Evolutionary conservation across 495 filamentous ascomycete genomes (phyloP), one percentile per base, ranked within the genome.

Genomic region (Apiosordaria backusii): DNA sequence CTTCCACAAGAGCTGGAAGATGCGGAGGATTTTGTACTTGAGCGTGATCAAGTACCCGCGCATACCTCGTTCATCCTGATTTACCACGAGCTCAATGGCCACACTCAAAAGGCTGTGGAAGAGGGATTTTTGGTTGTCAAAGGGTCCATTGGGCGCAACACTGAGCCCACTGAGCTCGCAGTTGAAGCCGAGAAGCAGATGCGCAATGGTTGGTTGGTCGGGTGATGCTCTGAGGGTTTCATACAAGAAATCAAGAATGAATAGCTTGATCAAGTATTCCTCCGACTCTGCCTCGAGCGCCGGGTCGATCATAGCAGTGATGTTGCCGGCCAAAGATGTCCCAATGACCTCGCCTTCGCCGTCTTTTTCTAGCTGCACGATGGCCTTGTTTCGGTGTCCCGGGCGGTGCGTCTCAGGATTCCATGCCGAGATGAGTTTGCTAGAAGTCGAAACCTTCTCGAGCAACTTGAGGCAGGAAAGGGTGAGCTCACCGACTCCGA

Each of bases 111-210:
- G 83, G 22, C 85, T 80, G 79, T 99, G 93, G 71, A 98, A 89
- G 27, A 99, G 82, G 6, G 96, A 94, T 60, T 80, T 81, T 24
- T 85, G 82, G 21, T 84, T 74, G 40, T 86, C 83, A 69, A 96
- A 93, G 5, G 87, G 73, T 29, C 92, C 82, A 25, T 84, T 81
- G 0, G 84, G 72, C 55, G 87, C 78, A 24, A 95, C 77, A 60
- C 84, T 85, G 19, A 97, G 77, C n/a, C 81, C 79, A 60, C 84
- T 84, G 22, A 87, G 82, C 24, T 86, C 83, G 70, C 91, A 93
- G 29, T 82, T 81, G 73, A 99, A 97, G 0, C 95, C 95, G 22
- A 99, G 89, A 21, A 99, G 78, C 54, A 95, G 81, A 76, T 99
- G 95, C 3, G 94, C 93, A 57, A 98, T 86, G 18, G 88, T 94